A percentile compares a stretch with the other conserved stretches of the same genome.
Conservation (phyloP, 306 rosid species). For the Biancaea sappan region DNA sequence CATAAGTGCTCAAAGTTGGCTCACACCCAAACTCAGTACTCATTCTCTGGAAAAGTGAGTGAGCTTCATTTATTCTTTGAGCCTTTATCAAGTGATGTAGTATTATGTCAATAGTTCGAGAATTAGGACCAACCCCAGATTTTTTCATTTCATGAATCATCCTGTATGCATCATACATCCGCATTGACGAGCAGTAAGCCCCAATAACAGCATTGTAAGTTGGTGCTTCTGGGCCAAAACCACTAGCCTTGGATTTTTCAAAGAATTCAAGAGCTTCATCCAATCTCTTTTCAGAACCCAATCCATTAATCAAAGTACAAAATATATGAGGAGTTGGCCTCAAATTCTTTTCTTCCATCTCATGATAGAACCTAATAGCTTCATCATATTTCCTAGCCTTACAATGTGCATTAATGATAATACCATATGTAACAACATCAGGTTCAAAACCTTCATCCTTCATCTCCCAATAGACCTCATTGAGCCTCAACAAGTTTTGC, state of each 20-base stretch:
- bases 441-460: slow-evolving; percentile 66
- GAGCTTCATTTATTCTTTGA: slow-evolving; percentile 63
- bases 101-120: slow-evolving; percentile 75
- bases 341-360: slow-evolving; percentile 56
- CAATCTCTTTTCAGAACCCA: slow-evolving; percentile 78
- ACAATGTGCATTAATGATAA: slow-evolving; percentile 71
- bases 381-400: slow-evolving; percentile 65
- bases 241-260: slow-evolving; percentile 51
- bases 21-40: slow-evolving; percentile 59
- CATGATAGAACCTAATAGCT: slow-evolving; percentile 59
- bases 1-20: slow-evolving; percentile 72
- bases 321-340: slow-evolving; percentile 74
- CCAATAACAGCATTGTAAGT: slow-evolving; percentile 90
- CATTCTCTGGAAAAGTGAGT: slow-evolving; percentile 61
- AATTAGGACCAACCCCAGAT: slow-evolving; percentile 65
- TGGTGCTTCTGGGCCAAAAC: slow-evolving; percentile 60
- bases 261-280: slow-evolving; percentile 70
- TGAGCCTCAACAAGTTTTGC: slow-evolving; percentile 60
- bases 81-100: slow-evolving; percentile 70
- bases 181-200: slow-evolving; percentile 76
- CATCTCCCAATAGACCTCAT: slow-evolving; percentile 84
- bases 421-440: slow-evolving; percentile 79
- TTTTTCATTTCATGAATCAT: slow-evolving; percentile 65
- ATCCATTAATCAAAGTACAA: slow-evolving; percentile 77
- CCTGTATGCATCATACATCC: slow-evolving; percentile 54